Evolutionary conservation across 768 basidiomycete species (phyloP), one percentile per base, ranked within the genome.

Genomic region (Phlebiopsis gigantea): DNA sequence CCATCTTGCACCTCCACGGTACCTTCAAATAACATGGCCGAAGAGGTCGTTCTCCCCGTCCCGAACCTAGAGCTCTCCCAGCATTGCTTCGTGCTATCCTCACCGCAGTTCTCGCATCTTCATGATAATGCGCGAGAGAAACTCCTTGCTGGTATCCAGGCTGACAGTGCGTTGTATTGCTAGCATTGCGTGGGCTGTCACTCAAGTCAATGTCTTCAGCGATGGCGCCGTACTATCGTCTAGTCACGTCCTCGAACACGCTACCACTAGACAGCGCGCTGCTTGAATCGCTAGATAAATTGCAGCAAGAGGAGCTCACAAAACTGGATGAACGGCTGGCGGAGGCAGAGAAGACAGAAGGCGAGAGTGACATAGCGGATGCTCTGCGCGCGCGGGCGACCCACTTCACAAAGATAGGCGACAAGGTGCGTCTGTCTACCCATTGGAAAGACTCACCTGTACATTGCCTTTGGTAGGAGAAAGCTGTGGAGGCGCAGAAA

Each of bases 301-400:
- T 80, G 31, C 98, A 98, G 69, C 71, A 77, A 53, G 82, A 81
- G 45, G 83, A 88, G 64, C 79, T 98, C 26, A 77, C 82, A 50
- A 80, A 79, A 63, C 72, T 98, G 10, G 90, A 96, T 53, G 84
- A 83, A 58, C 77, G 88, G 46, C 75, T 97, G 34, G 83, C 79
- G 53, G 93, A 96, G 62, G 94, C 96, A 0, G 80, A 92, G 73
- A 88, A 90, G 75, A 90, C 84, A 2, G 87, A 95, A 66, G 96
- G 95, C 57, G 95, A 98, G 70, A 87, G 87, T 1, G 96, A 98
- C 70, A 91, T 98, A 56, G 85, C 85, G 19, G 96, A 98, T 63
- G 87, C 86, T 1, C 77, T 98, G 41, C 83, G 88, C 56, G 88
- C 88, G 0, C 79, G 85, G 60, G 96, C 96, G 19, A 87, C 84